A percentile compares a stretch with the other conserved stretches of the same genome.
These are phyloP conservation scores for Paramecium tetraurelia DNA, from an alignment of 73 alveolate species.

Conservation along the genomic window DNA sequence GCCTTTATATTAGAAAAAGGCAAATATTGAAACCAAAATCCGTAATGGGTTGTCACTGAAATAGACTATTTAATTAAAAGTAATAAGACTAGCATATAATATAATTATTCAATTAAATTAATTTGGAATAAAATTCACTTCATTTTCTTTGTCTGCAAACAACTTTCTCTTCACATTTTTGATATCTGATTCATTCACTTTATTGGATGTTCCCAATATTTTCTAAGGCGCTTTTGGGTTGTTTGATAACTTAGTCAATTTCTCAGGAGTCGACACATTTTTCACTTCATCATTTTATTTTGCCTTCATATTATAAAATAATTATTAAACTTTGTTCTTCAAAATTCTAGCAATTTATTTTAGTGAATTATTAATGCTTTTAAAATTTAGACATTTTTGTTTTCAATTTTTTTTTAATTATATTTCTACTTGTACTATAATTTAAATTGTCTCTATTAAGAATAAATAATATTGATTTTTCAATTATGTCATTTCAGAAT, in stretches of 20 bases:
- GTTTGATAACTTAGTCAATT: not conserved
- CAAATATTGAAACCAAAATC: not conserved
- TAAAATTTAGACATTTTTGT: not conserved
- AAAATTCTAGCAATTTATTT: not conserved
- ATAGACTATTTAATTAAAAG: not conserved
- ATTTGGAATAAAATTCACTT: not conserved
- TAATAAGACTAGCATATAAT: not conserved
- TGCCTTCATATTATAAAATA: not conserved
- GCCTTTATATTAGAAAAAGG: not conserved
- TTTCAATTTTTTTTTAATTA: too few species aligned
- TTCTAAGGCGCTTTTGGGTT: not conserved
- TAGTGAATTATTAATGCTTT: not conserved
- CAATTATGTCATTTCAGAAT: too few species aligned
- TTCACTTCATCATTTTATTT: not conserved
- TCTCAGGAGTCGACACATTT: not conserved
- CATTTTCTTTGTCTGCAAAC: not conserved
- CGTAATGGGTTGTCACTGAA: not conserved
- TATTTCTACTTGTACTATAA: too few species aligned
- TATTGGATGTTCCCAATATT: not conserved
- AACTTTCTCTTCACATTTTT: not conserved
- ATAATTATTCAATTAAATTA: not conserved
- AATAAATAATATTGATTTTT: too few species aligned
- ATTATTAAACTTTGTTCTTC: not conserved
- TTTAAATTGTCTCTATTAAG: too few species aligned
- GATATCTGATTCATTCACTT: not conserved